Base-by-base conservation (phyloP, 2,329 filamentous ascomycete species). In the Diplodia mutila region DNA sequence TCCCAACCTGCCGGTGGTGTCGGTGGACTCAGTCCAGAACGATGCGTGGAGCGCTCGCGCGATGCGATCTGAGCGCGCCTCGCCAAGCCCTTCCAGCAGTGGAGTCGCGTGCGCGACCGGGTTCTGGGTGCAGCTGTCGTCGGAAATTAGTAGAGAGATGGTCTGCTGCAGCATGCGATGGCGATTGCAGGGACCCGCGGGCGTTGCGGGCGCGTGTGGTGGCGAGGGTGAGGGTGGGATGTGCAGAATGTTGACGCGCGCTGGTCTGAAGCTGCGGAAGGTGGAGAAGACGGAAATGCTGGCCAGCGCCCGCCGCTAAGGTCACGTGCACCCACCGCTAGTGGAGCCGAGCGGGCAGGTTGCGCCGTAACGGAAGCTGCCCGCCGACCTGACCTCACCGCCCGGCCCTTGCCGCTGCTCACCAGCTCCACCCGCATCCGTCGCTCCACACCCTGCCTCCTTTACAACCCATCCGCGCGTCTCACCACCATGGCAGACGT, bases 401-500 rank as follows among this genome's bases (percentile, higher is more conserved):
- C 42, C 42, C 42, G 42, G 42, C 42, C 42, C 42, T 46, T 46
- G 42, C 42, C 18, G 42, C 42, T 11, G 42, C 32, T 34, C 39
- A 39, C 34, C 11, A 12, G 46, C 61, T 39, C 32, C 61, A 21
- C 7, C 48, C 55, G 37, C 32, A 37, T 37, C 32, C 25, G 27
- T 27, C 53, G 51, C 53, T 48, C 34, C 65, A 32, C 65, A 39
- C 29, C 27, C 16, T 12, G 25, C 18, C 39, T 48, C 39, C 53
- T 16, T 25, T 27, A 5, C 29, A 18, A 16, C 32, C 53, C n/a
- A 12, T 46, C 37, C 27, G 37, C n/a, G 12, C 23, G 11, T 27
- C 39, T 34, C 42, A 29, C 39, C 53, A 65, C 48, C 67, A 80
- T 80, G 78, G 77, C 78, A 11, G 77, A 80, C 72, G 77, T 77